Conservation (phyloP, 768 basidiomycete genomes). For the Trametes punicea region DNA sequence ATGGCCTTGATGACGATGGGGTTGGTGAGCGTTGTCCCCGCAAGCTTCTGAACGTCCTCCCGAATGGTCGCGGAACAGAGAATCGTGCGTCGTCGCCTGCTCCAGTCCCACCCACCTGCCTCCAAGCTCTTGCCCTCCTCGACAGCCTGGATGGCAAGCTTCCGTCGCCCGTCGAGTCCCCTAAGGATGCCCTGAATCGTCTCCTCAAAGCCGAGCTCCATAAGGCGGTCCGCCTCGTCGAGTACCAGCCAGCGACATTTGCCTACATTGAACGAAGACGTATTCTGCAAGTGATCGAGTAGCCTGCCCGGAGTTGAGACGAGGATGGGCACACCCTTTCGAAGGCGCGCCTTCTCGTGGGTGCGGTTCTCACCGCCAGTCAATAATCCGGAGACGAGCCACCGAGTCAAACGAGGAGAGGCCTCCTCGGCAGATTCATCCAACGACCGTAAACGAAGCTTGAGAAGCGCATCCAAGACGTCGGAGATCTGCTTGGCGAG, state of each 20-base stretch:
- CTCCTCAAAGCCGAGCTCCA: slow-evolving; percentile 98
- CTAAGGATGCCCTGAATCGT: slow-evolving; percentile 87
- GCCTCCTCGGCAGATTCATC: slow-evolving; percentile 50
- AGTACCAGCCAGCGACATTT: slow-evolving; percentile 95
- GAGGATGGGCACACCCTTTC: slow-evolving; percentile 93
- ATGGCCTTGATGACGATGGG: slow-evolving; percentile 84
- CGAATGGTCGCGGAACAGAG: slow-evolving; percentile 96
- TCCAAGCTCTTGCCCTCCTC: slow-evolving; percentile 65
- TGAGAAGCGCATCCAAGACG: slow-evolving; percentile 81
- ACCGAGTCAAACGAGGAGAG: slow-evolving; percentile 63
- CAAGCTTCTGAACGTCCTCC: slow-evolving; percentile 91
- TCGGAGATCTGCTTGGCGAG: slow-evolving; percentile 96
- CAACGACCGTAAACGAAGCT: slow-evolving; percentile 64
- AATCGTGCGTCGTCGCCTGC: slow-evolving; percentile 72
- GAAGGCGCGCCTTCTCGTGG: slow-evolving; percentile 93
- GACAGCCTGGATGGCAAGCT: slow-evolving; percentile 65
- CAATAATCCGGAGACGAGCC: slow-evolving; percentile 90
- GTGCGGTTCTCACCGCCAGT: slow-evolving; percentile 91
- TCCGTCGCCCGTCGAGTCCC: slow-evolving; percentile 78
- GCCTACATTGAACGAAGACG: slow-evolving; percentile 85
- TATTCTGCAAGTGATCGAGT: slow-evolving; percentile 95
- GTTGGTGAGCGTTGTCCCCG: slow-evolving; percentile 72
- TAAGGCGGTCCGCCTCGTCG: slow-evolving; percentile 95
- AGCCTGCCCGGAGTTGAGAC: slow-evolving; percentile 95
- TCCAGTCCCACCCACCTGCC: slow-evolving; percentile 86